Evolutionary conservation across 352 stramenopile species (phyloP).

Genomic region (Pythium dissimile): DNA sequence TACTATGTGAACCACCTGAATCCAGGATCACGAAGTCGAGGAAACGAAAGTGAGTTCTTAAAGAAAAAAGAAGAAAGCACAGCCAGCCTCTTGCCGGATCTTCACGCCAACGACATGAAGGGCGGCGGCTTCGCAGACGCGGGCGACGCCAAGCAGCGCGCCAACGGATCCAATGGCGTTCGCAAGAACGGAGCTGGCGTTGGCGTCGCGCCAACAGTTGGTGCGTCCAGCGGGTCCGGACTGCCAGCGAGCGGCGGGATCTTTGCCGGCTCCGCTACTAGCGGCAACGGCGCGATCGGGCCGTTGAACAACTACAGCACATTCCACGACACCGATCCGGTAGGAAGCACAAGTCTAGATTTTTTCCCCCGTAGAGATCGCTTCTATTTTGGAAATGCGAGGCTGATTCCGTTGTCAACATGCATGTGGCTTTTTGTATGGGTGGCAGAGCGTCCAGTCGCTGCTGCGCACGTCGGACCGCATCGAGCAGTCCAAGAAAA

Average conservation of each 20-base stretch:
- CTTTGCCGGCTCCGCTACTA: constrained; percentile 26
- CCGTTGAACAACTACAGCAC: constrained; percentile 69
- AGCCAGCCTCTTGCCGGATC: not conserved
- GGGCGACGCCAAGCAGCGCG: no score
- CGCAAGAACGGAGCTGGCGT: not conserved
- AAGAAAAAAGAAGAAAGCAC: constrained; percentile 7
- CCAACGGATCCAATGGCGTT: constrained; percentile 2
- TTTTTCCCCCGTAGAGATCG: no score
- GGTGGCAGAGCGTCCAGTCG: constrained; percentile 46
- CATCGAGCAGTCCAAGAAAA: constrained; percentile 66
- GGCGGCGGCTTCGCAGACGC: no score
- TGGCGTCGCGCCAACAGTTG: not conserved
- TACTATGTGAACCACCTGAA: constrained; percentile 14
- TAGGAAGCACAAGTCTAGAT: constrained; percentile 5
- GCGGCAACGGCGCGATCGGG: constrained; percentile 21
- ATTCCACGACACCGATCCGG: constrained; percentile 51
- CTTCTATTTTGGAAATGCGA: no score
- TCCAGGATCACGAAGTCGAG: not conserved
- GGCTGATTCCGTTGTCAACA: no score
- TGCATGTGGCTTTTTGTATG: not conserved
- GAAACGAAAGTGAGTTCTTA: not conserved
- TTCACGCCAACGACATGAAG: constrained; percentile 17
- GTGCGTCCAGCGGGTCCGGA: not conserved
- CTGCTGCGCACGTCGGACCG: constrained; percentile 70
- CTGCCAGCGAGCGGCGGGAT: constrained; percentile 12